Evolutionary conservation across 768 basidiomycete genomes (phyloP).

Genomic region (Pulveroboletus sp.): DNA sequence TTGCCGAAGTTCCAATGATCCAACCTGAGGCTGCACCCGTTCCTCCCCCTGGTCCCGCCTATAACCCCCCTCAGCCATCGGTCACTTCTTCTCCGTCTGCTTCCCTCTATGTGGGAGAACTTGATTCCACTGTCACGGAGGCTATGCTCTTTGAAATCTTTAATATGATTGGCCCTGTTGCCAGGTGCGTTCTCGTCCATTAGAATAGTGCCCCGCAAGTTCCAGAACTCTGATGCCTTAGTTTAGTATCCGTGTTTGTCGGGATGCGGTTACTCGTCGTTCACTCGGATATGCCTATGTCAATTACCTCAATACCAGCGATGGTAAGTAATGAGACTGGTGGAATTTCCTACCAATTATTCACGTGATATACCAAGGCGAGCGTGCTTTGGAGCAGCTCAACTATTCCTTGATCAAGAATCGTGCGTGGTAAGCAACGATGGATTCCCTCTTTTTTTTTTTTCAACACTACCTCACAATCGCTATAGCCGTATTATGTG

Average conservation of each 20-base stretch:
- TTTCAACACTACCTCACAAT: neutral
- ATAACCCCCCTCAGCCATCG: constrained; percentile 53
- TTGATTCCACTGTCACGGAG: constrained; percentile 97
- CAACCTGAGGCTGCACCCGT: constrained; percentile 48
- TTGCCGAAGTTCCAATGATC: constrained; percentile 53
- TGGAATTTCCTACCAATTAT: neutral
- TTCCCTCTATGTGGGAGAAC: constrained; percentile 98
- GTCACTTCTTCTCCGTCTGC: constrained; percentile 73
- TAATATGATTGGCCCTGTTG: constrained; percentile 99
- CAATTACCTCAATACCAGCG: constrained; percentile 93
- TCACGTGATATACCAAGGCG: constrained; percentile 50
- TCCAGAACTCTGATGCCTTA: neutral
- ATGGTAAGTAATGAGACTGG: constrained; percentile 57
- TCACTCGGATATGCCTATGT: constrained; percentile 99
- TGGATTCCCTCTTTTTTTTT: neutral
- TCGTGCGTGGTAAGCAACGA: constrained; percentile 77
- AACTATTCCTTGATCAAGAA: constrained; percentile 99
- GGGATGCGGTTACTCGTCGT: constrained; percentile 98
- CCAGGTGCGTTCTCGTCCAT: constrained; percentile 58
- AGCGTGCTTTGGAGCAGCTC: constrained; percentile 97
- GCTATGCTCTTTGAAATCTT: constrained; percentile 99
- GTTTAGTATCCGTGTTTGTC: constrained; percentile 97
- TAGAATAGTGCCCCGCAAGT: neutral
- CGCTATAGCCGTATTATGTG: constrained; percentile 93
- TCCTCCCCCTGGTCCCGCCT: constrained; percentile 48